These are phyloP conservation scores for Daldinia sp. DNA, from an alignment of 2,329 filamentous ascomycete genomes.

Conservation along the genomic window DNA sequence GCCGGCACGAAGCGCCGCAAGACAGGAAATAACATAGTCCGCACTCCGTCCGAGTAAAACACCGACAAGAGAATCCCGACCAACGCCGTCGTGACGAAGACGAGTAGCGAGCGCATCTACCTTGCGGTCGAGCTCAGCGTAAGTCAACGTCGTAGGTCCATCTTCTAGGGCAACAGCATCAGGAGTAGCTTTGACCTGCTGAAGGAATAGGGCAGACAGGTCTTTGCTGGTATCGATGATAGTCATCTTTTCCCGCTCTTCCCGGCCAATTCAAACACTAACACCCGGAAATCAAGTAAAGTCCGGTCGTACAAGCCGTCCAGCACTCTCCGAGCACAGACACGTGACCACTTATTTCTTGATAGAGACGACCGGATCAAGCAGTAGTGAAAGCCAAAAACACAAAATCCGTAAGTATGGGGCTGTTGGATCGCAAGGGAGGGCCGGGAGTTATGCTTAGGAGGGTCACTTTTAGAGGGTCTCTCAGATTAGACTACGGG, in stretches of 20 bases:
- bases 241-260: constrained; percentile 62
- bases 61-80: constrained; percentile 79
- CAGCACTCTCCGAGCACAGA: constrained; percentile 13
- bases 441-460: constrained; percentile 14
- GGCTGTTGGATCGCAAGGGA: constrained; percentile 10
- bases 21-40: constrained; percentile 82
- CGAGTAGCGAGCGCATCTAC: constrained; percentile 73
- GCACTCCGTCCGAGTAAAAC: constrained; percentile 81
- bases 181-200: constrained; percentile 77
- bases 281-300: constrained; percentile 8
- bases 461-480: constrained; percentile 2
- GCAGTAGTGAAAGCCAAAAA: constrained; percentile 17
- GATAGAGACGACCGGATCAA: constrained; percentile 2
- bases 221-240: constrained; percentile 79
- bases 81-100: constrained; percentile 75
- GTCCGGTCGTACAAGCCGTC: constrained; percentile 15
- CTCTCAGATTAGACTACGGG: constrained; percentile 22
- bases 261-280: constrained; percentile 7
- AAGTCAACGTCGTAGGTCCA: constrained; percentile 74
- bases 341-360: constrained; percentile 35
- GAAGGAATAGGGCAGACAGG: constrained; percentile 76
- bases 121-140: constrained; percentile 76
- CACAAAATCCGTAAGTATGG: constrained; percentile 18
- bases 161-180: constrained; percentile 79
- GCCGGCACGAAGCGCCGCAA: constrained; percentile 81